A percentile compares a stretch with the other conserved stretches of the same genome.
Evolutionary conservation across 169 alveolate genomes (phyloP).

Genomic region (Plasmodium yoelii): DNA sequence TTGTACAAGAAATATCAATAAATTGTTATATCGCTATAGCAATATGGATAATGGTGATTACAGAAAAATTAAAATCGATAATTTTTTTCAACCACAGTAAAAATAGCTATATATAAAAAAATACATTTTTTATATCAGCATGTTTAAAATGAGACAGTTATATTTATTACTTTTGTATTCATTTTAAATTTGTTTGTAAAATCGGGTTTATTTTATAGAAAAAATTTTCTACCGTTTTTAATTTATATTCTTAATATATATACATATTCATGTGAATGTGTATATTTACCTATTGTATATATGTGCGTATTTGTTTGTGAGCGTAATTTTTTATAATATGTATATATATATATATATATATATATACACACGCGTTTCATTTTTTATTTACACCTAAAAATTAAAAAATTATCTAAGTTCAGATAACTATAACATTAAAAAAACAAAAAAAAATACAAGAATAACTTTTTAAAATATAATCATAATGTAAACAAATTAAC

Average conservation of each 20-base stretch:
- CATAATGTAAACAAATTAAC: no score
- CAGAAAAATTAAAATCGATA: conserved; percentile 31
- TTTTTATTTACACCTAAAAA: no score
- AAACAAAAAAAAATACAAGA: neutral
- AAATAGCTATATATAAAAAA: neutral
- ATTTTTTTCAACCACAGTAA: neutral
- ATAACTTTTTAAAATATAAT: no score
- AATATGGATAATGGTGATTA: neutral
- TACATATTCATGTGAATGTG: neutral
- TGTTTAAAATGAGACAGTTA: neutral
- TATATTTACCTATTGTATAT: no score
- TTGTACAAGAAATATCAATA: neutral
- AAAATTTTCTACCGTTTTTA: neutral
- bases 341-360: no score
- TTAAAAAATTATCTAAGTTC: no score
- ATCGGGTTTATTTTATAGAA: neutral
- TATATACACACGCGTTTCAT: no score
- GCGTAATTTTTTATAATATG: no score
- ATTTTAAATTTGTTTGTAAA: neutral
- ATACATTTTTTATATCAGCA: neutral
- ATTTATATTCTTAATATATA: neutral
- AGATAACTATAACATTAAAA: no score
- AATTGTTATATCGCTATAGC: conserved; percentile 30
- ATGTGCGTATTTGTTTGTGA: no score
- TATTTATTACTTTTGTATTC: no score